phyloP scores from a whole-genome alignment of 495 filamentous ascomycete genomes.

The Xylaria cubensis region DNA sequence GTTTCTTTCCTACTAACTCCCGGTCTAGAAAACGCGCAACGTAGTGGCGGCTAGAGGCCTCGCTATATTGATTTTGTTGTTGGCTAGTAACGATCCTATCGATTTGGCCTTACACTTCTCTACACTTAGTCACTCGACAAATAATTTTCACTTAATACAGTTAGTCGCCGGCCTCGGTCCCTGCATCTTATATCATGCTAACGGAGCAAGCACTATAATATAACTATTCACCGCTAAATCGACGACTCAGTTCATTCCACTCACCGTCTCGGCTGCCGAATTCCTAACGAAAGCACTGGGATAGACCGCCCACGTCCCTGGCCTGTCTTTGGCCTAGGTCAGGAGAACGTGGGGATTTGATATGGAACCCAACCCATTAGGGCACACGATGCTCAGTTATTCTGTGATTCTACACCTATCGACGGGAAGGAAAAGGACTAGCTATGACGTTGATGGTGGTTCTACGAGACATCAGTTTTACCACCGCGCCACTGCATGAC shows the following conservation, averaged over 20 bases:
- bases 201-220: neutral
- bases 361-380: neutral
- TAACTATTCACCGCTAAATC: conserved; percentile 14
- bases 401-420: neutral
- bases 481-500: neutral
- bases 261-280: neutral
- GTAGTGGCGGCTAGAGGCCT: neutral
- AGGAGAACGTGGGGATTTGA: conserved; percentile 18
- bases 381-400: neutral
- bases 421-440: neutral
- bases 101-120: neutral
- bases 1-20: neutral
- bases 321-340: conserved; percentile 3
- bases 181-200: neutral
- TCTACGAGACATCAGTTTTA: conserved; percentile 1
- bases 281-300: neutral
- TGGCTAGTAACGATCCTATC: neutral
- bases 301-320: conserved; percentile 14
- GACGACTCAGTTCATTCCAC: neutral
- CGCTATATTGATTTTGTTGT: neutral
- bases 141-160: neutral
- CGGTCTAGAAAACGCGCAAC: neutral
- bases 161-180: neutral
- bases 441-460: conserved; percentile 1
- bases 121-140: neutral